Evolutionary conservation across 179 eudicot species (phyloP), one percentile per base, ranked within the genome.

Genomic region (Sideroxylon spinosum): DNA sequence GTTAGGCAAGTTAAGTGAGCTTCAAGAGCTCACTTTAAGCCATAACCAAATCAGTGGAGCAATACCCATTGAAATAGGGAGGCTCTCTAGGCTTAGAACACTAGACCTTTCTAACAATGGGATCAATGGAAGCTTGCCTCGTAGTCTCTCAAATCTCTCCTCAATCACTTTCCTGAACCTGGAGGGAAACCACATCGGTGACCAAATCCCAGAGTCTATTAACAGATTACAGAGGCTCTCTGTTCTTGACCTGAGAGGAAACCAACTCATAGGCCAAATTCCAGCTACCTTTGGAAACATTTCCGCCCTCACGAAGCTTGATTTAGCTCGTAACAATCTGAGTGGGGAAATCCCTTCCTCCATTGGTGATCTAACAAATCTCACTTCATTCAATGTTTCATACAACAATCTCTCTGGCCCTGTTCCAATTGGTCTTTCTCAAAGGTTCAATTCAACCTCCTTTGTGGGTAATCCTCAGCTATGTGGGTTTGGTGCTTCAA

Each of bases 351-450:
- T 95, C 68, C 97, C 98, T 28, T 68, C 46, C 62, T 85, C 90
- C 68, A 76, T 95, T 29, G 87, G 89, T 72, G 84, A 84, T 68
- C 64, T 91, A 28, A 81, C 81, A 8, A 88, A 74, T 75, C 93
- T 95, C 19, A 70, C 37, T 23, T 85, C 81, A 66, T 93, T 95
- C 65, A 91, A 95, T 85, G 94, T 91, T 7, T 95, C 98, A n/a
- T 95, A 92, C 69, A 95, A 93, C 76, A 86, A 85, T 64, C 89
- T 95, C 32, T 91, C 95, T 19, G 98, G 98, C 49, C 77, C 83
- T 50, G 95, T 95, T 76, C 98, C 98, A 52, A 64, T n/a, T 50
- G 76, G 64, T 13, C 90, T 95, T 1, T 71, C 92, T 7, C 76
- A 76, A 44, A 89, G 86, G 75, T 95, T 95, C 84, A 83, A 93